Evolutionary conservation across 176 grass and related monocot species (phyloP), one percentile per base, ranked within the genome.

Genomic region (Zea mays): DNA sequence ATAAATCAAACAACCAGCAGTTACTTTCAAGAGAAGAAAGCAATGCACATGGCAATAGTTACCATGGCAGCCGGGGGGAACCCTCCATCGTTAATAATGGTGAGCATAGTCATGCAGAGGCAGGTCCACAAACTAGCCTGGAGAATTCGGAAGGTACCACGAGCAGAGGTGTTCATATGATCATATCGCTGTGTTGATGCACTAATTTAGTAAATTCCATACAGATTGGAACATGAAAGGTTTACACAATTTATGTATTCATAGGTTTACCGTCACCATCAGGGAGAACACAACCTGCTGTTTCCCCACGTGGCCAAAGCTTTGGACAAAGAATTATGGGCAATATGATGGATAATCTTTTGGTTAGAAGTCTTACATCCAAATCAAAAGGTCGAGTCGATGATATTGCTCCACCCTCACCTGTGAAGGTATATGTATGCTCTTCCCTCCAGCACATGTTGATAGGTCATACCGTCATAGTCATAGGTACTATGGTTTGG

Each of bases 241-340:
- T 69, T 65, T 69, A 61, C 12, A 43, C 71, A 58, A 33, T 73
- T 33, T 76, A 17, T 78, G 5, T 77, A 51, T 80, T 74, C 87
- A 57, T 78, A 94, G 92, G 84, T 79, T 72, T 85, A 76, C 87
- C 90, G 73, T 93, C 92, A 79, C 86, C 90, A 56, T 99, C 96
- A 79, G 92, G 87, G 65, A 87, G 75, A 85, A 74, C 56, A 51
- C 92, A 92, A 62, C 67, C 86, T 85, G 82, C 69, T 65, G 77
- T 77, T 38, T 84, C 89, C 39, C 87, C 86, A 66, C 85, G 76
- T 21, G 77, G 52, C 78, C 89, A 93, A 85, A 95, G 88, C 37
- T 96, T 99, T 87, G 90, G 96, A 81, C 96, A 90, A 90, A 96
- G 92, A 85, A 65, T 99, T 81, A 99, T 99, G 91, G 91, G 85